Percentiles rank a stretch among this genome's conserved stretches.
phyloP scores from a whole-genome alignment of 2,329 filamentous ascomycete genomes.

The Hypoxylon sp. region DNA sequence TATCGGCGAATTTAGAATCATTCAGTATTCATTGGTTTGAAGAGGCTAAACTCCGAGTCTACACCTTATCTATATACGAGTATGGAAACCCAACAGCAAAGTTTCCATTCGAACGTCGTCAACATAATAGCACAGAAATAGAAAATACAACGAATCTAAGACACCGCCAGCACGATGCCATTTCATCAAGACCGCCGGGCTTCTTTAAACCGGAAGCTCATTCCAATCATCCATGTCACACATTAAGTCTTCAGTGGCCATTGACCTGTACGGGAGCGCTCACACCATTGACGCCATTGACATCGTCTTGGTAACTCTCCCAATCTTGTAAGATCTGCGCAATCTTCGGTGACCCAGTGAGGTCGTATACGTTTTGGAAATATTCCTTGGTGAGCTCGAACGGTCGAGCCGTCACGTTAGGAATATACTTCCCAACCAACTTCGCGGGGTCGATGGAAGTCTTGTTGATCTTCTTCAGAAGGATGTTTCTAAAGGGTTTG shows the following conservation, averaged over 20 bases:
- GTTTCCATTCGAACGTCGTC: slow-evolving; percentile 17
- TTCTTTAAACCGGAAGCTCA: neutral
- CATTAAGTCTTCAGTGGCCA: slow-evolving; percentile 37
- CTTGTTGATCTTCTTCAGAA: slow-evolving; percentile 99
- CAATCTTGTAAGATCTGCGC: slow-evolving; percentile 88
- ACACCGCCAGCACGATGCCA: slow-evolving; percentile 1
- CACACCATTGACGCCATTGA: slow-evolving; percentile 53
- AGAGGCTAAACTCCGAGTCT: slow-evolving; percentile 22
- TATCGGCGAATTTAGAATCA: neutral
- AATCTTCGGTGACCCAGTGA: slow-evolving; percentile 88
- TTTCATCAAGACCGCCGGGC: slow-evolving; percentile 5
- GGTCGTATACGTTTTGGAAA: slow-evolving; percentile 97
- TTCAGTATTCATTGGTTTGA: slow-evolving; percentile 19
- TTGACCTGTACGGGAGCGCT: slow-evolving; percentile 52
- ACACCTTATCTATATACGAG: slow-evolving; percentile 25
- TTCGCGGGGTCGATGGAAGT: slow-evolving; percentile 98
- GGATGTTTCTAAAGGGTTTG: slow-evolving; percentile 98
- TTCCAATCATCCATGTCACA: neutral
- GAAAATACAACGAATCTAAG: slow-evolving; percentile 32
- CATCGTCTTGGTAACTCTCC: slow-evolving; percentile 77
- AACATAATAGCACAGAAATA: slow-evolving; percentile 29
- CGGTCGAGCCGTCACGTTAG: slow-evolving; percentile 95
- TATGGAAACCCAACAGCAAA: slow-evolving; percentile 15
- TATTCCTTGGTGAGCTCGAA: slow-evolving; percentile 98
- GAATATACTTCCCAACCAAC: slow-evolving; percentile 98